Percentiles rank a stretch among this genome's conserved stretches.
Conservation (phyloP, 345 rosid genomes). For the Boechera stricta region DNA sequence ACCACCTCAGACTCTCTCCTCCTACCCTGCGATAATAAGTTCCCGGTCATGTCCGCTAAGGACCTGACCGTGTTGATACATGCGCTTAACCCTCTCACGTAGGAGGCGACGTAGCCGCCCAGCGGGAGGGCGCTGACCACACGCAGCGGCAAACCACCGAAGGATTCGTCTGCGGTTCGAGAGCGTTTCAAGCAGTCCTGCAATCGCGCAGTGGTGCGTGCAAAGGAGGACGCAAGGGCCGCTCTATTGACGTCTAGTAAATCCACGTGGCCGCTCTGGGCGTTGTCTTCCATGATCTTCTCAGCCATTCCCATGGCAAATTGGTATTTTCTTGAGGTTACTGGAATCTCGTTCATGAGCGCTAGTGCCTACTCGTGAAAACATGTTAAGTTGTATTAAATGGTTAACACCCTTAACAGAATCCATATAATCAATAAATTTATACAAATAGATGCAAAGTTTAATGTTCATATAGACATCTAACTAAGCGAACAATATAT, state of each 20-base stretch:
- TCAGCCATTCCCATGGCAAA: constrained; percentile 78
- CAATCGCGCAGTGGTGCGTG: constrained; percentile 58
- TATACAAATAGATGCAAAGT: not conserved
- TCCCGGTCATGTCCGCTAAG: constrained; percentile 44
- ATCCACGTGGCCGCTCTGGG: constrained; percentile 50
- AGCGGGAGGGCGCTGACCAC: constrained; percentile 57
- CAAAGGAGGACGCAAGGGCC: constrained; percentile 64
- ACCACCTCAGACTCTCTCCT: constrained; percentile 19
- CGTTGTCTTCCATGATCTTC: constrained; percentile 77
- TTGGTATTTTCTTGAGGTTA: constrained; percentile 73
- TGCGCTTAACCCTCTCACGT: constrained; percentile 53
- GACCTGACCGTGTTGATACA: constrained; percentile 51
- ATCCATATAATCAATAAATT: not conserved
- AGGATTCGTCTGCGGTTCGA: constrained; percentile 29
- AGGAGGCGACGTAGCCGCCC: constrained; percentile 57
- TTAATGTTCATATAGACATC: not conserved
- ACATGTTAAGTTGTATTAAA: constrained; percentile 15
- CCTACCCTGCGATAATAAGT: constrained; percentile 37
- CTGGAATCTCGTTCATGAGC: constrained; percentile 68
- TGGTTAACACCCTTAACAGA: not conserved
- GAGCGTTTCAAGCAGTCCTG: constrained; percentile 52
- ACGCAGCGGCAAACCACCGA: constrained; percentile 51
- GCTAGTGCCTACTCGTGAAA: constrained; percentile 54
- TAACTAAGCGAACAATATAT: not conserved
- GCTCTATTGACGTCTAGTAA: constrained; percentile 61